Evolutionary conservation across 1,139 yeast species (phyloP), one percentile per base, ranked within the genome.

Genomic region (Yamadazyma conglobata): DNA sequence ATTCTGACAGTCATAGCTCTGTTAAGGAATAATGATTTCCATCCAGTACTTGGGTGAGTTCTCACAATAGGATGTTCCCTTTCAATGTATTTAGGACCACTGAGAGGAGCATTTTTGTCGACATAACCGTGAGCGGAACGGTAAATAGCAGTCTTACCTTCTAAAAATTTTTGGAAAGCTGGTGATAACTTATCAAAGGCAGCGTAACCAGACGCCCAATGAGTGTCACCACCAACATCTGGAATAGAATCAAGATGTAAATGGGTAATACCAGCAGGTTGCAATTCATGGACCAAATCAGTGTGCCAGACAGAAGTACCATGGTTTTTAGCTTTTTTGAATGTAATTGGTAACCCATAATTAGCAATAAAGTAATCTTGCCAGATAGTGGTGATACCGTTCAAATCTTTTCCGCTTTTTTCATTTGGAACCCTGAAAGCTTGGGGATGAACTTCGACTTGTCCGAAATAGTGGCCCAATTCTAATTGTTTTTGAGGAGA

Each of bases 371-470:
- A 40, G 38, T 56, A 58, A 37, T 73, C 77, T 35, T 65, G 70
- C 81, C 81, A 75, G 39, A 77, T 67, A 5, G 70, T 70, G 15
- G 76, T 54, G 20, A 70, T 54, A 17, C 81, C 82, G 23, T 45
- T 37, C 35, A 41, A 37, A 28, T 42, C 41, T 9, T 40, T 35
- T 11, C 50, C 52, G 22, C 47, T 32, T 6, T 32, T 24, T 40
- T 47, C 28, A 44, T 54, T 41, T 42, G 66, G 56, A 24, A 54
- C 54, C 37, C 57, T 40, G 17, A 62, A 56, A 21, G 55, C 68
- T 45, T 66, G 68, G 11, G 71, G 60, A 39, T 64, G 71, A 16
- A 60, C 56, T 43, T 64, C 70, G 17, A 64, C 62, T 42, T 61
- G 66, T 8, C 70, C 71, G 59, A 60, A 64, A 49, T 63, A 64